Percentiles rank a stretch among this genome's conserved stretches.
These are phyloP conservation scores for Jackrogersella multiformis DNA, from an alignment of 495 filamentous ascomycete species.

Conservation along the genomic window DNA sequence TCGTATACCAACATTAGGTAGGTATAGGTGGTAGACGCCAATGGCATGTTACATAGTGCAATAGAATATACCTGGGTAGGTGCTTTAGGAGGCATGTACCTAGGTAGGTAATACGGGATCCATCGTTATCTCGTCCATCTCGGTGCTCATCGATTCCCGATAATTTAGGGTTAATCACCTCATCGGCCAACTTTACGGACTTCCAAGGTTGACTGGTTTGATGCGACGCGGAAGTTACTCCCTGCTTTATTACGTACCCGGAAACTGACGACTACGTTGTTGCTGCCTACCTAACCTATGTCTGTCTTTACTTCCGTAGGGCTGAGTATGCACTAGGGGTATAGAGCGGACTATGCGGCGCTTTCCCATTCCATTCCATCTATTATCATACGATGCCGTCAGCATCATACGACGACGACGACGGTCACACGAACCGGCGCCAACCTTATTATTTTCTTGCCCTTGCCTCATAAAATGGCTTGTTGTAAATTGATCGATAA, in stretches of 20 bases:
- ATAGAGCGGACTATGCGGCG: conserved; percentile 2
- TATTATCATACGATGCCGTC: conserved; percentile 34
- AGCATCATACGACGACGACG: conserved; percentile 32
- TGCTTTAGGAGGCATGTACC: no score
- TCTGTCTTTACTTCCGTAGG: no score
- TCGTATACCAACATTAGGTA: no score
- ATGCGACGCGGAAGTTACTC: neutral
- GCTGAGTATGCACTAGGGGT: no score
- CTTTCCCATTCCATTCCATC: conserved; percentile 33
- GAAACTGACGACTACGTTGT: neutral
- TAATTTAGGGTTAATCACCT: neutral
- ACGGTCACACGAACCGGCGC: conserved; percentile 12
- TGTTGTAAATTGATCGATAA: neutral
- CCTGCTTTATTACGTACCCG: neutral
- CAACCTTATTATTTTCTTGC: conserved; percentile 10
- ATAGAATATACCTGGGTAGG: no score
- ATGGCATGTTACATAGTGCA: no score
- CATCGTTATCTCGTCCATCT: no score
- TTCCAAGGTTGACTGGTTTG: no score
- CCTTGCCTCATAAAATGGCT: conserved; percentile 13
- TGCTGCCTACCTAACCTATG: no score
- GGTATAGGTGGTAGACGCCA: no score
- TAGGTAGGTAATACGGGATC: no score
- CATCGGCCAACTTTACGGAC: neutral
- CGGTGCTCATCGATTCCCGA: neutral